These are phyloP conservation scores for Polygonum maritimum DNA, from an alignment of 148 eudicot species.

Conservation along the genomic window DNA sequence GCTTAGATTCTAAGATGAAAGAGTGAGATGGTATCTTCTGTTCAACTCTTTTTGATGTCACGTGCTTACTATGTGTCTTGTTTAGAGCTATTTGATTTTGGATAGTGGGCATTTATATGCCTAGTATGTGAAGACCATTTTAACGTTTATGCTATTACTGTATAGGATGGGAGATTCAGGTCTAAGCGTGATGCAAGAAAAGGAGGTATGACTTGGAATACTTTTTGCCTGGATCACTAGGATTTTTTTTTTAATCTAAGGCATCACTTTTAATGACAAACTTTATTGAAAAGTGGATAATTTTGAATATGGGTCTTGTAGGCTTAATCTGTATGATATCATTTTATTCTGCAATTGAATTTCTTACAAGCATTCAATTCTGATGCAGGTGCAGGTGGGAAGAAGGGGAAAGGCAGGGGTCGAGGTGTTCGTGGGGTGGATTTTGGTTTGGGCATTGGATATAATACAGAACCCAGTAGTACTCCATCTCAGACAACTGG, in stretches of 20 bases:
- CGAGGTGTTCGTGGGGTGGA: slow-evolving; percentile 97
- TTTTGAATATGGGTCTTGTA: not conserved
- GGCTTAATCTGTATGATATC: not conserved
- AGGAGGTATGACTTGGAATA: slow-evolving; percentile 63
- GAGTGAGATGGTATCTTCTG: not conserved
- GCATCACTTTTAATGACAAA: not conserved
- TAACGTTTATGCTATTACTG: slow-evolving; percentile 46
- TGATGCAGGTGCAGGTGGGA: slow-evolving; percentile 82
- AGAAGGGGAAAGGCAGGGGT: slow-evolving; percentile 90
- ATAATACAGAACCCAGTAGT: slow-evolving; percentile 48
- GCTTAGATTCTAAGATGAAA: not conserved
- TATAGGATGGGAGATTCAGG: slow-evolving; percentile 94
- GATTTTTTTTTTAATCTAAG: not conserved
- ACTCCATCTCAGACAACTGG: slow-evolving; percentile 33
- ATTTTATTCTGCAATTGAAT: not conserved
- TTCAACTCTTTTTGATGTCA: not conserved
- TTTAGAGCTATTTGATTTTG: not conserved
- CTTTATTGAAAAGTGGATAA: not conserved
- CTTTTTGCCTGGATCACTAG: not conserved
- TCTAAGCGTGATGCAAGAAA: slow-evolving; percentile 94
- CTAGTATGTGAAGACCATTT: not conserved
- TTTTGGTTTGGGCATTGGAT: slow-evolving; percentile 92
- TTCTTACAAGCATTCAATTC: not conserved
- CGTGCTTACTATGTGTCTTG: not conserved
- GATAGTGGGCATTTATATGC: not conserved